Evolutionary conservation across 2,329 filamentous ascomycete species (phyloP), one percentile per base, ranked within the genome.

Genomic region (Aspergillus transmontanensis): DNA sequence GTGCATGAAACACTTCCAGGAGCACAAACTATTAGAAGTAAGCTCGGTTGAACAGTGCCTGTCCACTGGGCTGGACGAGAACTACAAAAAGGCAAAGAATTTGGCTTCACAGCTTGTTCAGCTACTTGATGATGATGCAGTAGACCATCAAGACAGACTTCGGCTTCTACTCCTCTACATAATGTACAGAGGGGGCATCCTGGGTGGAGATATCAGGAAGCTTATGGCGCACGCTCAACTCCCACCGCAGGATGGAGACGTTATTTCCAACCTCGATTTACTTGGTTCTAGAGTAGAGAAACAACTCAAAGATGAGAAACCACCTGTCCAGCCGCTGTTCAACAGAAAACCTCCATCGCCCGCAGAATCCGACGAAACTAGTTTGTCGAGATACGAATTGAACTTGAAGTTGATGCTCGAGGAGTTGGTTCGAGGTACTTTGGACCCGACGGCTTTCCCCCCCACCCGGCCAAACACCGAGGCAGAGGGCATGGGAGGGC

Each of bases 1-100:
- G 75, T 96, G 93, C 76, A 98, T 98, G 94, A 93, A 93, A 70
- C 87, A 91, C 43, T 99, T 99, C 72, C 89, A 96, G 75, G 83
- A 88, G 58, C 87, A 90, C 75, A 97, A 96, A 74, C 84, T 99
- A 7, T 86, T 91, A 7, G 95, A 99, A 73, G 84, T 98, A 62
- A 93, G 93, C 14, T 90, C 91, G 0, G 86, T 94, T 6, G 95
- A 99, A 79, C 95, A 98, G 83, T 92, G 89, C 32, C 84, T 99
- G 68, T 91, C 94, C 11, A 98, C 95, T 0, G 95, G 95, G 0
- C 81, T 97, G 6, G 95, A 98, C 71, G 94, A 98, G 78, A 94
- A 97, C 73, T 91, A 90, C 73, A 90, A 90, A 72, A 96, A 95
- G 75, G 91, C 94, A 11, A 97, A 96, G 79, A 93, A 96, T 71